Percentiles rank a stretch among this genome's conserved stretches.
Conservation (phyloP, 352 stramenopile genomes). For the Globisporangium emineosum region DNA sequence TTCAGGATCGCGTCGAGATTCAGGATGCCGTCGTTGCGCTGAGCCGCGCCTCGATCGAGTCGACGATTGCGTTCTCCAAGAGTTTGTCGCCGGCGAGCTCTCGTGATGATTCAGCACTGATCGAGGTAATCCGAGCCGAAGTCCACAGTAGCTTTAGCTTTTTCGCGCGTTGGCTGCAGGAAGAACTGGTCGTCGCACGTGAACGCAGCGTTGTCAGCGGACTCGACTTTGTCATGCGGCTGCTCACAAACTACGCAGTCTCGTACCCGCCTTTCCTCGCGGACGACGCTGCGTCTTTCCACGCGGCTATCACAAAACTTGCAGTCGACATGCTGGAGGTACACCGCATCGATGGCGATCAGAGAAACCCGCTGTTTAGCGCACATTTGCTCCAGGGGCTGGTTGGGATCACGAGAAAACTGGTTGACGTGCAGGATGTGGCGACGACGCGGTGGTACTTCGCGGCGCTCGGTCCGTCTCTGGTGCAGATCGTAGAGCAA, state of each 20-base stretch:
- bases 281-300: constrained; percentile 30
- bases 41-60: constrained; percentile 40
- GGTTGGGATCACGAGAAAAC: constrained; percentile 32
- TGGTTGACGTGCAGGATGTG: constrained; percentile 39
- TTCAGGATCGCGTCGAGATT: constrained; percentile 18
- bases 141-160: constrained; percentile 31
- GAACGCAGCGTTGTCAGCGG: constrained; percentile 11
- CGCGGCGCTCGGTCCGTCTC: constrained; percentile 29
- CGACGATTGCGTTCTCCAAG: constrained; percentile 38
- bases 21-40: constrained; percentile 33
- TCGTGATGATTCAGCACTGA: neutral
- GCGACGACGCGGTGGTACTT: constrained; percentile 45
- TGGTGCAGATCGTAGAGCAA: constrained; percentile 29
- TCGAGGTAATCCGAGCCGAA: constrained; percentile 23
- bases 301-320: constrained; percentile 29
- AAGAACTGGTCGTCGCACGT: constrained; percentile 28
- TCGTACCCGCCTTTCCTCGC: constrained; percentile 30
- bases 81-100: constrained; percentile 16
- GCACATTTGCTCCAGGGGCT: constrained; percentile 37
- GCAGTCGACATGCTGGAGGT: constrained; percentile 22
- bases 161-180: constrained; percentile 39
- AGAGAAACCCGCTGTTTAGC: constrained; percentile 21
- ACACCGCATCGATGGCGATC: constrained; percentile 13
- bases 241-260: constrained; percentile 34
- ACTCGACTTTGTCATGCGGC: constrained; percentile 37